Conservation (phyloP, 2,329 filamentous ascomycete species). For the Cladophialophora bantiana region DNA sequence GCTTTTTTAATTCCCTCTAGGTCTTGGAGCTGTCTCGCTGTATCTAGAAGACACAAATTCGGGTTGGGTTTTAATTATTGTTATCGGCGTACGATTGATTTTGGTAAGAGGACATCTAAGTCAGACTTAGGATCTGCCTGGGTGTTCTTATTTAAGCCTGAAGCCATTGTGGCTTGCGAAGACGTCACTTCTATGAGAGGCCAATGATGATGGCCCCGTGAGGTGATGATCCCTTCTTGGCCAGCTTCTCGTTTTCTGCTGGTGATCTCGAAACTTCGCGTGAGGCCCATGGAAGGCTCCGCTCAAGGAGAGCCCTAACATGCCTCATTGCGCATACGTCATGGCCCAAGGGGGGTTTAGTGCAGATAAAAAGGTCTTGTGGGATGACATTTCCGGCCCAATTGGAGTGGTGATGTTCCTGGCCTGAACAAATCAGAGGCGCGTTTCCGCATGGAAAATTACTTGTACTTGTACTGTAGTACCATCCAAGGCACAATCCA, state of each 20-base stretch:
- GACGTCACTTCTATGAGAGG: neutral
- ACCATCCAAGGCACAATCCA: neutral
- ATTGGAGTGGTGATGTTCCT: slow-evolving; percentile 20
- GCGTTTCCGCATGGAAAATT: too few species aligned
- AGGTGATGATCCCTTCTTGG: slow-evolving; percentile 1
- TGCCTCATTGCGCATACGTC: neutral
- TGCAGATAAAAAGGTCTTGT: neutral
- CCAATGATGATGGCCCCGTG: slow-evolving; percentile 6
- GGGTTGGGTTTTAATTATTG: too few species aligned
- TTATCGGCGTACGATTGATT: neutral
- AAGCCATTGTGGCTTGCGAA: neutral
- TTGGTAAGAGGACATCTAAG: neutral
- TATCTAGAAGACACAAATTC: neutral
- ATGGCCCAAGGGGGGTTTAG: slow-evolving; percentile 9
- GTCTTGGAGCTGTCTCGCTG: slow-evolving; percentile 2
- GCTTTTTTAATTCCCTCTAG: neutral
- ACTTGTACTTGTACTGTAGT: too few species aligned
- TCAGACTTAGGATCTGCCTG: neutral
- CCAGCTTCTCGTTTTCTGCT: neutral
- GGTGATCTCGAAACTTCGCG: slow-evolving; percentile 21
- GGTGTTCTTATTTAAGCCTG: neutral
- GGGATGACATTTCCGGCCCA: slow-evolving; percentile 7
- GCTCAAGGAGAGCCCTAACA: neutral
- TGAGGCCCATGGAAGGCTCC: neutral
- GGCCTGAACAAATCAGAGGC: neutral